Conservation (phyloP, 805 yeast genomes). For the Spathaspora boniae region DNA sequence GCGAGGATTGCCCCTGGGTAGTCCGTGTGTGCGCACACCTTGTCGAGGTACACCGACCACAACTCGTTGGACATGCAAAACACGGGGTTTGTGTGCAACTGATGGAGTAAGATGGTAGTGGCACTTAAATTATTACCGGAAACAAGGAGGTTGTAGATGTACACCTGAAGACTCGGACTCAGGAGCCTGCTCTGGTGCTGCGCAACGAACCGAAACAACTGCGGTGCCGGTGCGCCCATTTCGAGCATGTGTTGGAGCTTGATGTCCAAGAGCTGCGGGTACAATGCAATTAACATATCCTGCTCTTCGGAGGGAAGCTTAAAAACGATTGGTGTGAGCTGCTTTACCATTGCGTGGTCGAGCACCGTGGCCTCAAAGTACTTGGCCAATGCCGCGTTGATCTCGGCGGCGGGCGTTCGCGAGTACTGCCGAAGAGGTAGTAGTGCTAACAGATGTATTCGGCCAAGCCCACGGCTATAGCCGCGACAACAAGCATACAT, state of each 20-base stretch:
- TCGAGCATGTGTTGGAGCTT: background rate
- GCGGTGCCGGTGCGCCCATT: background rate
- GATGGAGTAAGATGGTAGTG: slow-evolving; percentile 25
- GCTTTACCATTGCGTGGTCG: background rate
- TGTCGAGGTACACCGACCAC: slow-evolving; percentile 29
- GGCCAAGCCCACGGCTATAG: too few species aligned
- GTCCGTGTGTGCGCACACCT: slow-evolving; percentile 21
- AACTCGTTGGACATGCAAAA: slow-evolving; percentile 27
- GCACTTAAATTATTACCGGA: slow-evolving; percentile 18
- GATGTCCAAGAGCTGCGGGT: slow-evolving; percentile 2
- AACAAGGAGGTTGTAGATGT: slow-evolving; percentile 18
- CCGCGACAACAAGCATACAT: too few species aligned
- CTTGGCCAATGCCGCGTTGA: too few species aligned
- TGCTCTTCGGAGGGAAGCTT: slow-evolving; percentile 1
- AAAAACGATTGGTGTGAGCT: background rate
- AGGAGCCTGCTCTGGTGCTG: slow-evolving; percentile 1
- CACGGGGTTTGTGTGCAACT: slow-evolving; percentile 13
- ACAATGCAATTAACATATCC: background rate
- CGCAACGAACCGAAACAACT: slow-evolving; percentile 9
- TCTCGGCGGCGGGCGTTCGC: too few species aligned
- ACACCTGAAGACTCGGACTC: slow-evolving; percentile 8
- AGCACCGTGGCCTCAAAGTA: too few species aligned
- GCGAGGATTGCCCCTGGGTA: slow-evolving; percentile 30
- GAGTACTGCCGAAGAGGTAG: too few species aligned
- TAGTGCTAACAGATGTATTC: too few species aligned